Evolutionary conservation across 257 asterid species (phyloP).

Genomic region (Scutellaria baicalensis): DNA sequence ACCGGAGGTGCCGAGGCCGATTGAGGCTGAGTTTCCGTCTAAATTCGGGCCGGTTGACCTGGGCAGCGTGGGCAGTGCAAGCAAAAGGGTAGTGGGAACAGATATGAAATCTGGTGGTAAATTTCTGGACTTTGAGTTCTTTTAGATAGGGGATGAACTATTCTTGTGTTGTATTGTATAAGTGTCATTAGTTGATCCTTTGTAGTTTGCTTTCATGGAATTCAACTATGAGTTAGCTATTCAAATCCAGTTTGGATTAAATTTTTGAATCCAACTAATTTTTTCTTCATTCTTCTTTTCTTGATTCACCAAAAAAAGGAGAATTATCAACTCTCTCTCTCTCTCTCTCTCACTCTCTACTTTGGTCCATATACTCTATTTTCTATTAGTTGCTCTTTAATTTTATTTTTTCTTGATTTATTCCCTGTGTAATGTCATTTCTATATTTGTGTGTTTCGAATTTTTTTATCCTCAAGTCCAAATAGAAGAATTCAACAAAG

Average conservation of each 20-base stretch:
- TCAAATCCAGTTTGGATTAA: constrained; percentile 3
- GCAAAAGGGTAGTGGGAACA: constrained; percentile 50
- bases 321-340: no score
- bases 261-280: not conserved
- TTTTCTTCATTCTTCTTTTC: no score
- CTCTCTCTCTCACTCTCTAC: no score
- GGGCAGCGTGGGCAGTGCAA: constrained; percentile 36
- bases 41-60: constrained; percentile 48
- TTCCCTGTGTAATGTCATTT: no score
- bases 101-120: constrained; percentile 70
- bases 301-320: no score
- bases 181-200: constrained; percentile 1
- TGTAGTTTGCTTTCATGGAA: not conserved
- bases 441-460: no score
- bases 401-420: no score
- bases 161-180: constrained; percentile 11
- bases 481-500: no score
- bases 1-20: constrained; percentile 74
- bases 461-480: no score
- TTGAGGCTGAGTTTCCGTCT: constrained; percentile 51
- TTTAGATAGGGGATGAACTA: constrained; percentile 28
- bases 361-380: no score
- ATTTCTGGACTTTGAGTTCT: constrained; percentile 88
- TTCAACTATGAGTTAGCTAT: not conserved
- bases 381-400: no score